Base-by-base conservation (phyloP, 1,284 basidiomycete genomes). In the Sphaerobolus stellatus region DNA sequence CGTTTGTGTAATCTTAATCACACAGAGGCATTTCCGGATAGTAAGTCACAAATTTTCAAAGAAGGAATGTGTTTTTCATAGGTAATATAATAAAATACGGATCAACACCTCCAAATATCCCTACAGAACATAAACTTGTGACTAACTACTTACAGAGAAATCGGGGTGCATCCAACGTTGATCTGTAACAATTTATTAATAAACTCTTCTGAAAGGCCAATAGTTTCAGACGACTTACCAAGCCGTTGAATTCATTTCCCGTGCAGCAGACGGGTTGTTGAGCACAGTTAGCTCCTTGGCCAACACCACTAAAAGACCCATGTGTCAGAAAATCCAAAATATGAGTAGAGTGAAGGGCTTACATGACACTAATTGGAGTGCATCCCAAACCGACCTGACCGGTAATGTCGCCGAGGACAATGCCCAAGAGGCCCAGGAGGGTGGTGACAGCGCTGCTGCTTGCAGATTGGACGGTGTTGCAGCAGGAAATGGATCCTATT, bases 201-300 rank as follows among this genome's bases (percentile, higher is more conserved):
- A 43, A 43, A n/a, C 28, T 24, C 22, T 4, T 14, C 13, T n/a
- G 40, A 6, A 6, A 41, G 40, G 6, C 25, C 18, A 45, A 29
- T 55, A 44, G 34, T 3, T 14, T 24, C 28, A 34, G 27, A 25
- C 31, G 25, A 43, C 41, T 43, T 33, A 50, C 48, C 30, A 50
- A 33, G 5, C 48, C 48, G 34, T 50, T 50, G 48, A 50, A 50
- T 2, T 4, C 5, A 24, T 46, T 44, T 22, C 18, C 22, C 11
- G 29, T 40, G 48, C 48, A 50, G 20, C 48, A 50, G 4, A 50
- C 48, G 48, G 48, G 16, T 43, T 43, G 41, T 5, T 4, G 7
- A 18, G 3, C 28, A 27, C 41, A 43, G 3, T 4, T 43, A 43
- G 20, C 5, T 11, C 33, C 33, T 8, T 4, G 3, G 13, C 41